A percentile compares a stretch with the other conserved stretches of the same genome.
These are phyloP conservation scores for Yamadazyma taylorii DNA, from an alignment of 1,139 yeast genomes.

Conservation along the genomic window DNA sequence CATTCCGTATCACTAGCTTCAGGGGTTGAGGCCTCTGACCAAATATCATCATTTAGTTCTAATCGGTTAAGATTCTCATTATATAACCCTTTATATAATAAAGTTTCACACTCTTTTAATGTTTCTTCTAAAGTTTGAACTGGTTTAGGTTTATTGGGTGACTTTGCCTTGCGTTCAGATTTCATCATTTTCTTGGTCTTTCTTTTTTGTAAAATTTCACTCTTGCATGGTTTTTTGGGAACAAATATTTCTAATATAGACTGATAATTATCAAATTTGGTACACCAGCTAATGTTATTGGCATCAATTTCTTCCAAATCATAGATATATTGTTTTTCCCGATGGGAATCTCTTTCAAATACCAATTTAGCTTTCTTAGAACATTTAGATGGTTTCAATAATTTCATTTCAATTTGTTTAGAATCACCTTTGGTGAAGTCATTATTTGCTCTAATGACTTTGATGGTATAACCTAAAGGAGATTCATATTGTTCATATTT, in stretches of 20 bases:
- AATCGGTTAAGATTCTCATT: background rate
- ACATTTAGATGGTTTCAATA: background rate
- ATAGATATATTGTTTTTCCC: background rate
- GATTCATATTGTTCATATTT: slow-evolving; percentile 1
- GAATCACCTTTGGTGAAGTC: background rate
- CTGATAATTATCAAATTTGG: background rate
- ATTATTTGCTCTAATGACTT: background rate
- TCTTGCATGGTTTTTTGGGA: slow-evolving; percentile 4
- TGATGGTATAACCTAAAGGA: background rate
- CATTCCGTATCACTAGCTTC: background rate
- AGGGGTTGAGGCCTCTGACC: slow-evolving; percentile 1
- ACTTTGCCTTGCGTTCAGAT: background rate
- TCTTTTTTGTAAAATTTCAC: slow-evolving; percentile 2
- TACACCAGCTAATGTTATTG: slow-evolving; percentile 1
- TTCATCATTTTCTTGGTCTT: slow-evolving; percentile 2
- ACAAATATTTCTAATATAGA: slow-evolving; percentile 1
- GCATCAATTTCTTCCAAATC: slow-evolving; percentile 5
- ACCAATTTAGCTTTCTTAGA: slow-evolving; percentile 1
- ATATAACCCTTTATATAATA: background rate
- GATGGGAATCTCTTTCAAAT: background rate
- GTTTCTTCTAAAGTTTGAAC: background rate
- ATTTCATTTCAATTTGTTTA: slow-evolving; percentile 2
- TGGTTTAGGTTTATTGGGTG: background rate
- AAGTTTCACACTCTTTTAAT: slow-evolving; percentile 1
- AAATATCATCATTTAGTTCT: background rate